Percentiles rank a stretch among this genome's conserved stretches.
These are phyloP conservation scores for Rhododendron vialii DNA, from an alignment of 148 eudicot species.

Conservation along the genomic window DNA sequence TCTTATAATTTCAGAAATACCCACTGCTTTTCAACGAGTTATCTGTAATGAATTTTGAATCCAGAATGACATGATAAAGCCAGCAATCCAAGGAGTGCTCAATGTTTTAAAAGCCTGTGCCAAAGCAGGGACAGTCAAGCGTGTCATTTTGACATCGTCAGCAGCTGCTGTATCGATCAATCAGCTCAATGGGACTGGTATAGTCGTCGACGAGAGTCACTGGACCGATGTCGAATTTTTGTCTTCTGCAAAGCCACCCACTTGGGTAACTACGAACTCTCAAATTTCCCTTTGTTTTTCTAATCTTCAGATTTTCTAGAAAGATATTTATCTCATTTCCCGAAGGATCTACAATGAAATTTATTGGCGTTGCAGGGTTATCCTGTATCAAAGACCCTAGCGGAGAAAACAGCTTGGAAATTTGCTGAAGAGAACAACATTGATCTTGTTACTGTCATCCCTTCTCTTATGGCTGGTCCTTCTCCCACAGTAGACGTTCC, in stretches of 20 bases:
- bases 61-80: constrained; percentile 72
- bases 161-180: constrained; percentile 64
- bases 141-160: constrained; percentile 65
- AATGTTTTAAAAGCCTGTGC: constrained; percentile 50
- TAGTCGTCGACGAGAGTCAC: constrained; percentile 46
- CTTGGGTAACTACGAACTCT: constrained; percentile 40
- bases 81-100: constrained; percentile 50
- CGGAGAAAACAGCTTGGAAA: constrained; percentile 62
- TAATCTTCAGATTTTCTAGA: neutral
- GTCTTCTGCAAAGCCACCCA: constrained; percentile 47
- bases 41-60: neutral
- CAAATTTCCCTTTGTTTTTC: neutral
- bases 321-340: neutral
- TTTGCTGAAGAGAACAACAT: constrained; percentile 55
- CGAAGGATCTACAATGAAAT: neutral
- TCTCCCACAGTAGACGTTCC: constrained; percentile 50
- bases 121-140: constrained; percentile 48
- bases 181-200: constrained; percentile 35
- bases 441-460: constrained; percentile 58
- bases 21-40: neutral
- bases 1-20: neutral
- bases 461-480: constrained; percentile 53
- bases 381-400: constrained; percentile 55
- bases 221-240: constrained; percentile 64
- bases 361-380: constrained; percentile 39